Conservation (phyloP, 1,284 basidiomycete species). For the Austroboletus niveus region DNA sequence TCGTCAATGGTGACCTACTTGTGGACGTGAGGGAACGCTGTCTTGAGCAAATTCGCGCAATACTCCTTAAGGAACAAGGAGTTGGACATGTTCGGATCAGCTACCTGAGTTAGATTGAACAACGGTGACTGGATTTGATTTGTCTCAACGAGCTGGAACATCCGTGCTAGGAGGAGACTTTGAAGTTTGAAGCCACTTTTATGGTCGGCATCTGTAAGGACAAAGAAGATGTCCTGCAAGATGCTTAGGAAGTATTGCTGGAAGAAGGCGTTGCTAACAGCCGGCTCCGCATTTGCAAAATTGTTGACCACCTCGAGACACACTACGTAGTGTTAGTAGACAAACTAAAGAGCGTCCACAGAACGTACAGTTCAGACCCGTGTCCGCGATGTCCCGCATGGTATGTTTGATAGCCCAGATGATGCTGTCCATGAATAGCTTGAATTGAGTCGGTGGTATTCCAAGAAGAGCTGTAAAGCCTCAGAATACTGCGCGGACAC, state of each 20-base stretch:
- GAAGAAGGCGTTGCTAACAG: conserved; percentile 81
- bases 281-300: conserved; percentile 80
- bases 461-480: conserved; percentile 68
- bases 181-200: conserved; percentile 97
- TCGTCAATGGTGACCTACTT: conserved; percentile 48
- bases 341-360: neutral
- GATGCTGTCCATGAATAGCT: conserved; percentile 97
- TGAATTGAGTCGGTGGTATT: conserved; percentile 92
- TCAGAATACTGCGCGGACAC: neutral
- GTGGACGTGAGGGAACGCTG: conserved; percentile 90
- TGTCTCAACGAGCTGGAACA: conserved; percentile 92
- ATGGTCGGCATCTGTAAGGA: conserved; percentile 97
- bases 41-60: conserved; percentile 81
- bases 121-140: conserved; percentile 83
- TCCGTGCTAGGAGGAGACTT: conserved; percentile 83
- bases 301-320: conserved; percentile 96
- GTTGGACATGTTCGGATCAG: conserved; percentile 80
- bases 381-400: conserved; percentile 98
- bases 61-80: conserved; percentile 85
- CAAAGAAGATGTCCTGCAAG: conserved; percentile 96
- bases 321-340: conserved; percentile 49
- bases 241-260: conserved; percentile 92
- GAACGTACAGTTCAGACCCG: conserved; percentile 79
- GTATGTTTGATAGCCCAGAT: conserved; percentile 99
- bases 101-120: conserved; percentile 76